These are phyloP conservation scores for Thamnidium elegans DNA, from an alignment of 192 early-diverging fungal genomes.

Conservation along the genomic window DNA sequence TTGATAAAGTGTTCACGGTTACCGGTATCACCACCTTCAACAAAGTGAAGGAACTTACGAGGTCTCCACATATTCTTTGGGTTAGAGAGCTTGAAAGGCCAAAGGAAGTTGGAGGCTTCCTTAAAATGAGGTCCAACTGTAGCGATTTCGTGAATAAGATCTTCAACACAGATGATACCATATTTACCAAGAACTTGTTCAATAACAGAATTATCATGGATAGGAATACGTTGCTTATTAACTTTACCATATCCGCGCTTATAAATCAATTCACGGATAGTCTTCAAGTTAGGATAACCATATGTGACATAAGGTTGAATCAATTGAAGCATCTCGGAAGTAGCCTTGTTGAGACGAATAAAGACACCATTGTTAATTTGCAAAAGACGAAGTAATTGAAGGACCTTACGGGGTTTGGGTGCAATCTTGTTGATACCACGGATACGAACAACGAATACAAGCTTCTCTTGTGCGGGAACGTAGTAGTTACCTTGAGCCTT, in stretches of 20 bases:
- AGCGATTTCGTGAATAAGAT: slow-evolving; percentile 98
- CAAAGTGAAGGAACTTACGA: slow-evolving; percentile 95
- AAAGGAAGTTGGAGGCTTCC: slow-evolving; percentile 96
- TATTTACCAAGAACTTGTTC: slow-evolving; percentile 88
- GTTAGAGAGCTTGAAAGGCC: slow-evolving; percentile 99
- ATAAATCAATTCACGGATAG: slow-evolving; percentile 98
- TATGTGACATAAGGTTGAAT: slow-evolving; percentile 94
- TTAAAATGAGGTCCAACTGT: slow-evolving; percentile 96
- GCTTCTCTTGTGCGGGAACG: slow-evolving; percentile 93
- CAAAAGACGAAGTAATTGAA: slow-evolving; percentile 97
- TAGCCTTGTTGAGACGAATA: slow-evolving; percentile 85
- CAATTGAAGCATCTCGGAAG: slow-evolving; percentile 93
- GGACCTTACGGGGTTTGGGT: slow-evolving; percentile 99
- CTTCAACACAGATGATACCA: slow-evolving; percentile 97
- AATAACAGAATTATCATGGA: slow-evolving; percentile 92
- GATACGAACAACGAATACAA: slow-evolving; percentile 98
- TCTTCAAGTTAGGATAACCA: slow-evolving; percentile 97
- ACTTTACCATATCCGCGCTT: slow-evolving; percentile 99
- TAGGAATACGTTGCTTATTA: slow-evolving; percentile 94
- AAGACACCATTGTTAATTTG: slow-evolving; percentile 99
- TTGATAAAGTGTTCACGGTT: slow-evolving; percentile 98
- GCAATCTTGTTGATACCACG: slow-evolving; percentile 99
- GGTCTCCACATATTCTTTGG: slow-evolving; percentile 91
- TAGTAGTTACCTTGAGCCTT: slow-evolving; percentile 89
- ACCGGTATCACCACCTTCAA: slow-evolving; percentile 96